Conservation (phyloP, 768 basidiomycete species). For the Psilocybe subaeruginosa region DNA sequence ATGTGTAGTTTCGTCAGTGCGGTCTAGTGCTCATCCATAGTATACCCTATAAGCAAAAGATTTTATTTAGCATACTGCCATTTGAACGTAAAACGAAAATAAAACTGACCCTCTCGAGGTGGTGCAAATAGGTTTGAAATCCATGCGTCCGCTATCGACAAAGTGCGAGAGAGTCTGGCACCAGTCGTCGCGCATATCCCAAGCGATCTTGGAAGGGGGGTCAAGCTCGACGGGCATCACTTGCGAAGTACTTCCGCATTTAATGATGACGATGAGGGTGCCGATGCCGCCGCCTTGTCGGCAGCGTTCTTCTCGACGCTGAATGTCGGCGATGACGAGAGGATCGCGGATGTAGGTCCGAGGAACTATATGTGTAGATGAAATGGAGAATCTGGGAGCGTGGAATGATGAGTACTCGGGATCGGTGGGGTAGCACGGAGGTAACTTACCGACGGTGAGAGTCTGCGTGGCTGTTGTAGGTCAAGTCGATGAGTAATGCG, state of each 20-base stretch:
- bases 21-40: slow-evolving; percentile 28
- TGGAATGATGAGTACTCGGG: slow-evolving; percentile 22
- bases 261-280: slow-evolving; percentile 72
- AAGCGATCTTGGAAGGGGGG: slow-evolving; percentile 72
- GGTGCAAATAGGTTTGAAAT: slow-evolving; percentile 85
- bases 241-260: slow-evolving; percentile 75
- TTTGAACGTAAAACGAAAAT: neutral
- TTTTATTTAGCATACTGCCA: slow-evolving; percentile 3
- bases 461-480: slow-evolving; percentile 57
- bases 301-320: slow-evolving; percentile 80
- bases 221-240: slow-evolving; percentile 90
- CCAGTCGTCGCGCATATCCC: slow-evolving; percentile 82
- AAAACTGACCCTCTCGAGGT: slow-evolving; percentile 68
- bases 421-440: slow-evolving; percentile 17
- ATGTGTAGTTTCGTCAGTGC: slow-evolving; percentile 20
- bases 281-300: slow-evolving; percentile 78
- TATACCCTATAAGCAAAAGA: slow-evolving; percentile 23
- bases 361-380: slow-evolving; percentile 71
- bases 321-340: slow-evolving; percentile 75
- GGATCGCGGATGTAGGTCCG: slow-evolving; percentile 75
- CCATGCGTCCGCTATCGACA: slow-evolving; percentile 70
- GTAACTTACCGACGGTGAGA: slow-evolving; percentile 63
- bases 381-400: slow-evolving; percentile 62
- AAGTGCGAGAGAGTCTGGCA: slow-evolving; percentile 67
- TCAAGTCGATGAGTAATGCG: slow-evolving; percentile 74